Percentiles rank a stretch among this genome's conserved stretches.
phyloP scores from a whole-genome alignment of 2,329 filamentous ascomycete species.

The Penicillium sclerotigenum region DNA sequence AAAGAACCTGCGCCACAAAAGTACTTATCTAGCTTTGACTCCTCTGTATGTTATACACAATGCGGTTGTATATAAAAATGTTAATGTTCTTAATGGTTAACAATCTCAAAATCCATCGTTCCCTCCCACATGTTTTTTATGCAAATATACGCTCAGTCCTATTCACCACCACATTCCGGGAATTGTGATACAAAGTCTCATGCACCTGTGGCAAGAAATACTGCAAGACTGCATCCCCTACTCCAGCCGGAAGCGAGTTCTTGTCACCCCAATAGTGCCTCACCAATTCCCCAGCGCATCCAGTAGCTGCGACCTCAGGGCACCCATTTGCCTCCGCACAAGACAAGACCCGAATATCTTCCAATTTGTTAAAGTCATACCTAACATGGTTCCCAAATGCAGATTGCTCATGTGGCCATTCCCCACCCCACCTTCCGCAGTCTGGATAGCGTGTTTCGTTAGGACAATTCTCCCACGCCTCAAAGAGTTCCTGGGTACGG shows the following conservation, averaged over 20 bases:
- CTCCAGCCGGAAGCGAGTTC: conserved; percentile 1
- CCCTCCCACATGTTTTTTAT: not conserved
- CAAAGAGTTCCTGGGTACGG: conserved; percentile 14
- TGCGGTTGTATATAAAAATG: not conserved
- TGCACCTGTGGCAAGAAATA: conserved; percentile 17
- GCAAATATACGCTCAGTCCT: not conserved
- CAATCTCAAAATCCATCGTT: not conserved
- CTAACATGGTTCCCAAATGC: conserved; percentile 17
- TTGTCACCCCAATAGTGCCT: conserved; percentile 20
- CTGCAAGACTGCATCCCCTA: conserved; percentile 11
- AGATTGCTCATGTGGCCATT: conserved; percentile 21
- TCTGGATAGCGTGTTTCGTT: conserved; percentile 7
- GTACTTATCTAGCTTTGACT: not conserved
- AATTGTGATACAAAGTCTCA: conserved; percentile 3
- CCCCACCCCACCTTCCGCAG: conserved; percentile 10
- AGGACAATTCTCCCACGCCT: conserved; percentile 18
- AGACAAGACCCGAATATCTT: conserved; percentile 14
- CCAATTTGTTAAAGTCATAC: conserved; percentile 16
- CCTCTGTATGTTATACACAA: not conserved
- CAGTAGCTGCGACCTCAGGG: conserved; percentile 10
- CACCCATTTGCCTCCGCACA: conserved; percentile 20
- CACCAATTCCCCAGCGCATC: conserved; percentile 15
- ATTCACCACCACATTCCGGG: not conserved
- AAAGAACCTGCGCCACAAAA: not conserved
- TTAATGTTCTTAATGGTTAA: not conserved